Percentiles rank a stretch among this genome's conserved stretches.
These are phyloP conservation scores for Mortierella hygrophila DNA, from an alignment of 192 early-diverging fungal genomes.

Conservation along the genomic window DNA sequence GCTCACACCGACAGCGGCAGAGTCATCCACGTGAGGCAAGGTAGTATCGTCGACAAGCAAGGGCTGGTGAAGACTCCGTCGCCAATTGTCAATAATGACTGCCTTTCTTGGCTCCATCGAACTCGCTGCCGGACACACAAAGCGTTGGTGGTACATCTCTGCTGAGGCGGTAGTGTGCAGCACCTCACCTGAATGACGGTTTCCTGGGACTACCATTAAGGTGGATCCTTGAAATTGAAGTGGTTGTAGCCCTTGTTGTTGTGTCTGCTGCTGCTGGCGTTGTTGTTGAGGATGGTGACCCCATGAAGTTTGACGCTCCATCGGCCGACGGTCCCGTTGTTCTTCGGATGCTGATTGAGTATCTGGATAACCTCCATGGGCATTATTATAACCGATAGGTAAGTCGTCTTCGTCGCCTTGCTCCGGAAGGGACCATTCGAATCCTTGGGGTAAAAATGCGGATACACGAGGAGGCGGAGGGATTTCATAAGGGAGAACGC, in stretches of 20 bases:
- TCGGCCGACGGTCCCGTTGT: slow-evolving; percentile 10
- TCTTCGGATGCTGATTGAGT: neutral
- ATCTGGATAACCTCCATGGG: neutral
- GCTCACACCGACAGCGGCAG: neutral
- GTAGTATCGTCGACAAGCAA: slow-evolving; percentile 2
- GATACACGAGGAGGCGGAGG: slow-evolving; percentile 29
- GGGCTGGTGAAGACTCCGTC: slow-evolving; percentile 26
- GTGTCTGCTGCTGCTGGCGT: neutral
- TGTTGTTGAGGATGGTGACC: slow-evolving; percentile 6
- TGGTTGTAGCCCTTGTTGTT: neutral
- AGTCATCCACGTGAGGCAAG: neutral
- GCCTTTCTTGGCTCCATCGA: slow-evolving; percentile 42
- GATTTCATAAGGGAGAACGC: slow-evolving; percentile 24
- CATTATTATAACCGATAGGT: neutral
- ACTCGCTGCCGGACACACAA: slow-evolving; percentile 20
- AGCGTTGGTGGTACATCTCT: slow-evolving; percentile 18
- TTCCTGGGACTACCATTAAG: neutral
- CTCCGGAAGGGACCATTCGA: slow-evolving; percentile 30
- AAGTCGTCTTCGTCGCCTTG: slow-evolving; percentile 25
- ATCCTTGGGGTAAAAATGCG: slow-evolving; percentile 28
- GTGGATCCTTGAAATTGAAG: neutral
- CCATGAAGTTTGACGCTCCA: slow-evolving; percentile 19
- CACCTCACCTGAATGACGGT: neutral
- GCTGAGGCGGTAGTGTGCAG: slow-evolving; percentile 9
- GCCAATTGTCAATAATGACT: slow-evolving; percentile 44